Evolutionary conservation across 1,139 yeast genomes (phyloP).

Genomic region (Suhomyces bolitotheri): DNA sequence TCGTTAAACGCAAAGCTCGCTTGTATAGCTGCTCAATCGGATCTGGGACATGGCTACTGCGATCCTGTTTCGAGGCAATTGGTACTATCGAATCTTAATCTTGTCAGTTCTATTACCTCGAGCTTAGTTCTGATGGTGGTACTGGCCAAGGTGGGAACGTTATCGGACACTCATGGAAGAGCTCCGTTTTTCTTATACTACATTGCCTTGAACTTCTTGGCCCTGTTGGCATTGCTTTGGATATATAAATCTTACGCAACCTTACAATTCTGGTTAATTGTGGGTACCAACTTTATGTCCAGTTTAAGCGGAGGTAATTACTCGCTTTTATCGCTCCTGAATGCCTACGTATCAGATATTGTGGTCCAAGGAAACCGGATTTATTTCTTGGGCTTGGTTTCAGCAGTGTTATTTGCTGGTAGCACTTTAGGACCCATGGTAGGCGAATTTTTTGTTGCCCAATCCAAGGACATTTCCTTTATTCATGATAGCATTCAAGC

Average conservation of each 20-base stretch:
- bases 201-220: constrained; percentile 3
- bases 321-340: constrained; percentile 10
- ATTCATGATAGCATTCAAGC: constrained; percentile 6
- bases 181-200: constrained; percentile 10
- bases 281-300: constrained; percentile 6
- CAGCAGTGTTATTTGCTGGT: constrained; percentile 12
- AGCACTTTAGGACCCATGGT: constrained; percentile 14
- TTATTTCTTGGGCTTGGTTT: constrained; percentile 11
- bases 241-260: constrained; percentile 4
- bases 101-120: constrained; percentile 7
- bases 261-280: constrained; percentile 8
- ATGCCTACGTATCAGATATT: constrained; percentile 14
- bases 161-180: constrained; percentile 14
- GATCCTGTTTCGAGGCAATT: constrained; percentile 9
- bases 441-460: constrained; percentile 5
- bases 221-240: constrained; percentile 6
- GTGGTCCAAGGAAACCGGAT: constrained; percentile 11
- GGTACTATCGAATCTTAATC: constrained; percentile 10
- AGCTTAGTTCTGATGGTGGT: constrained; percentile 11
- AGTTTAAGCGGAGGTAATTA: constrained; percentile 13
- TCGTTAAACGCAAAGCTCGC: constrained; percentile 9
- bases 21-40: constrained; percentile 1
- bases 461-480: constrained; percentile 1
- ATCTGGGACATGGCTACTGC: constrained; percentile 3
- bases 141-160: constrained; percentile 13